A percentile compares a stretch with the other conserved stretches of the same genome.
Conservation (phyloP, 176 grass and related monocot genomes). For the Oryza punctata region DNA sequence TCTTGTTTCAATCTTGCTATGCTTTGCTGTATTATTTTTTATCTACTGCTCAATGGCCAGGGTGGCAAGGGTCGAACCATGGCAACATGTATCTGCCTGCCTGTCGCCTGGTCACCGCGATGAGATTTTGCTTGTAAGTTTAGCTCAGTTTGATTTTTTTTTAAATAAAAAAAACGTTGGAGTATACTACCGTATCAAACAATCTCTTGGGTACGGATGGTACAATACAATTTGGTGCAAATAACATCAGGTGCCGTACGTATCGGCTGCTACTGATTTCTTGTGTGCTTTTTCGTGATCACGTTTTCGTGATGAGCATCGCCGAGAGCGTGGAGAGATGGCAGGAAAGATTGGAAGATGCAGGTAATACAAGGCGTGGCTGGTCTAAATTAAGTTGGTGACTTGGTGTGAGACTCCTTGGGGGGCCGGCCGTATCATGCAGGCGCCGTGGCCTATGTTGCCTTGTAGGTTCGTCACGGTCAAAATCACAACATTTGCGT, state of each 20-base stretch:
- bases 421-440: conserved; percentile 17
- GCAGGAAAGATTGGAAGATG: conserved; percentile 25
- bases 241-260: neutral
- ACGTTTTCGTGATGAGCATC: neutral
- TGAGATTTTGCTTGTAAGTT: neutral
- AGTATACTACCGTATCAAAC: neutral
- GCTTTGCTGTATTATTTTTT: neutral
- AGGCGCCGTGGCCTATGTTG: conserved; percentile 1
- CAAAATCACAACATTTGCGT: conserved; percentile 49
- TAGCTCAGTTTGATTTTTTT: neutral
- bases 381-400: conserved; percentile 18
- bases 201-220: neutral
- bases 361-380: neutral
- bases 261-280: neutral
- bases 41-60: neutral
- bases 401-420: neutral
- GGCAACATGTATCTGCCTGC: neutral
- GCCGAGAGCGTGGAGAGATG: neutral
- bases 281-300: neutral
- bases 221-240: neutral
- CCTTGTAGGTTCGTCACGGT: conserved; percentile 14
- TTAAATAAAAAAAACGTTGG: neutral
- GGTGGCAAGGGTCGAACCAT: neutral
- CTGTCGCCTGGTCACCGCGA: neutral
- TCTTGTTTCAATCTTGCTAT: neutral